phyloP scores from a whole-genome alignment of 768 basidiomycete genomes.

The Boletus reticuloceps region DNA sequence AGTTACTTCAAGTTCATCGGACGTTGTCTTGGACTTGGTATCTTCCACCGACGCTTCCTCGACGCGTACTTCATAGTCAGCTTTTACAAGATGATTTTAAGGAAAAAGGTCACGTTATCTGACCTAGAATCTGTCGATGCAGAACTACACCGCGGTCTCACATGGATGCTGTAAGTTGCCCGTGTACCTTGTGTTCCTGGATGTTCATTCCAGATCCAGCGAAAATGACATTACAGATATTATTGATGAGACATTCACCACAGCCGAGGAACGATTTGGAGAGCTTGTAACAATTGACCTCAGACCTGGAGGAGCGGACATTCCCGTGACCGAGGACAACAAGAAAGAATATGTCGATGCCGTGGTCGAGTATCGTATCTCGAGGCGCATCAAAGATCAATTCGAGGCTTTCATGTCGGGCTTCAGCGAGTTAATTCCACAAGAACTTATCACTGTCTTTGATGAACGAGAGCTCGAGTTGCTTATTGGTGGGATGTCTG shows the following conservation, averaged over 20 bases:
- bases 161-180: conserved; percentile 92
- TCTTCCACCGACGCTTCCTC: conserved; percentile 98
- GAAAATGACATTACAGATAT: conserved; percentile 99
- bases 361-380: conserved; percentile 96
- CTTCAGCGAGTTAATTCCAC: conserved; percentile 98
- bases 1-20: conserved; percentile 99
- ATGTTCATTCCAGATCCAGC: conserved; percentile 38
- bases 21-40: conserved; percentile 89
- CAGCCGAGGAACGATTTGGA: conserved; percentile 96
- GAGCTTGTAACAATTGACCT: conserved; percentile 97
- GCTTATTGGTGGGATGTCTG: conserved; percentile 98
- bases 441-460: conserved; percentile 96
- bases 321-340: conserved; percentile 93
- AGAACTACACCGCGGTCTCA: conserved; percentile 90
- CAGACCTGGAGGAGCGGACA: conserved; percentile 81
- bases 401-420: conserved; percentile 99
- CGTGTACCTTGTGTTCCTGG: not conserved
- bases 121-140: conserved; percentile 97
- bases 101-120: conserved; percentile 92
- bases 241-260: conserved; percentile 97
- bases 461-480: conserved; percentile 97
- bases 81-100: conserved; percentile 99
- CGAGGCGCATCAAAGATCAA: conserved; percentile 95
- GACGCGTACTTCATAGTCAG: conserved; percentile 99
- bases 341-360: conserved; percentile 97